These are phyloP conservation scores for Cyclotella atomus DNA, from an alignment of 108 stramenopile species.

Conservation along the genomic window DNA sequence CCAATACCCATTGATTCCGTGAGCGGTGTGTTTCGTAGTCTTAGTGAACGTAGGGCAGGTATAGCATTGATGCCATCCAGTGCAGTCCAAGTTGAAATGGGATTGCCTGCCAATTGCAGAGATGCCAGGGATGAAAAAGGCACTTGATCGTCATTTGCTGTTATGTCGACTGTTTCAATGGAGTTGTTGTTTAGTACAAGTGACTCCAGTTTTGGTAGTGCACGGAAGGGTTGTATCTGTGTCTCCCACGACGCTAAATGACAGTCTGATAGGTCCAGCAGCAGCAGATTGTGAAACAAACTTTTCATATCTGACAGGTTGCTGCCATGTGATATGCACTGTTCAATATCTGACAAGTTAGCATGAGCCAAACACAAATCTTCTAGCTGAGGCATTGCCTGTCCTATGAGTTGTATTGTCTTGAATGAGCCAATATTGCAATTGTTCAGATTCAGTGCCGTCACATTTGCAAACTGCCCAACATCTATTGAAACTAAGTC, in stretches of 20 bases:
- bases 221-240: conserved; percentile 58
- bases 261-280: conserved; percentile 80
- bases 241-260: conserved; percentile 61
- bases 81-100: conserved; percentile 64
- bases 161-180: conserved; percentile 38
- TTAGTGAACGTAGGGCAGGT: conserved; percentile 52
- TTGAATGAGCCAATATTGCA: conserved; percentile 61
- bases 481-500: conserved; percentile 39
- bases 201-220: conserved; percentile 63
- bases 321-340: conserved; percentile 6
- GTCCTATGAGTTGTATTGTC: conserved; percentile 55
- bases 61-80: conserved; percentile 62
- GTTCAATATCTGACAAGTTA: conserved; percentile 63
- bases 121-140: conserved; percentile 53
- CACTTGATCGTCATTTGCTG: conserved; percentile 12
- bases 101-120: conserved; percentile 76
- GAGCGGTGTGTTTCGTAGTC: conserved; percentile 76
- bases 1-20: conserved; percentile 70
- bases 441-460: conserved; percentile 67
- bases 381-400: conserved; percentile 72
- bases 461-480: conserved; percentile 33
- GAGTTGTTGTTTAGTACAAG: conserved; percentile 85
- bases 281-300: conserved; percentile 58
- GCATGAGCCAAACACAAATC: conserved; percentile 79
- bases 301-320: conserved; percentile 4